phyloP scores from a whole-genome alignment of 2,329 filamentous ascomycete species.

The Fusarium hostae region DNA sequence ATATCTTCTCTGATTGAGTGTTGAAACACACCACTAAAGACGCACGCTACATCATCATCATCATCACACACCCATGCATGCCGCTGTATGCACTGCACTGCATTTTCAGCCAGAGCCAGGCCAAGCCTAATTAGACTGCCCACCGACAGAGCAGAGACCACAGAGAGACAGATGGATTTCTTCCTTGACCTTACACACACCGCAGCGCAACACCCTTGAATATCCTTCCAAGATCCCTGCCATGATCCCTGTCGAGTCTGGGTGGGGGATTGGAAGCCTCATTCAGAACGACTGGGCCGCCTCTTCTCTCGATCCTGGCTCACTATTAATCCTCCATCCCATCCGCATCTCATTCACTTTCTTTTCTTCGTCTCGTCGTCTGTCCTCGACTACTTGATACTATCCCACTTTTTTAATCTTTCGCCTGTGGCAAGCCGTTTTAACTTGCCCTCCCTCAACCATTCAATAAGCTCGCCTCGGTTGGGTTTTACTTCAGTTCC shows the following conservation, averaged over 20 bases:
- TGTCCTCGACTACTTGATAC: conserved; percentile 36
- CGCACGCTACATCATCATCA: conserved; percentile 37
- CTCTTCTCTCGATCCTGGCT: conserved; percentile 42
- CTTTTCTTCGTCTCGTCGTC: conserved; percentile 41
- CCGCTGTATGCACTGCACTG: conserved; percentile 3
- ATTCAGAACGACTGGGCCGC: conserved; percentile 44
- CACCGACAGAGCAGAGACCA: conserved; percentile 22
- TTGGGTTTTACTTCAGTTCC: background rate
- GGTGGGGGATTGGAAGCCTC: conserved; percentile 45
- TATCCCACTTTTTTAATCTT: conserved; percentile 36
- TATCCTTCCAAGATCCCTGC: conserved; percentile 32
- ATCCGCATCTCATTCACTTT: conserved; percentile 35
- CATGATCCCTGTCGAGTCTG: conserved; percentile 16
- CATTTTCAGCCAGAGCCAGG: conserved; percentile 29
- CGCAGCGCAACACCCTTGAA: conserved; percentile 36
- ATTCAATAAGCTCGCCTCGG: conserved; percentile 27
- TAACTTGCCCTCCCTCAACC: conserved; percentile 9
- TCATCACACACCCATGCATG: conserved; percentile 28
- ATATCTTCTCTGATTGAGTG: background rate
- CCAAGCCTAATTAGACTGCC: conserved; percentile 36
- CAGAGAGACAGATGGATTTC: conserved; percentile 1
- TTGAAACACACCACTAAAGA: conserved; percentile 36
- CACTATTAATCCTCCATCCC: conserved; percentile 45
- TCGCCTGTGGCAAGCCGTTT: conserved; percentile 26
- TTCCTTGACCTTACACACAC: conserved; percentile 25